Conservation (phyloP, 202 grass and related monocot genomes). For the Digitaria exilis region DNA sequence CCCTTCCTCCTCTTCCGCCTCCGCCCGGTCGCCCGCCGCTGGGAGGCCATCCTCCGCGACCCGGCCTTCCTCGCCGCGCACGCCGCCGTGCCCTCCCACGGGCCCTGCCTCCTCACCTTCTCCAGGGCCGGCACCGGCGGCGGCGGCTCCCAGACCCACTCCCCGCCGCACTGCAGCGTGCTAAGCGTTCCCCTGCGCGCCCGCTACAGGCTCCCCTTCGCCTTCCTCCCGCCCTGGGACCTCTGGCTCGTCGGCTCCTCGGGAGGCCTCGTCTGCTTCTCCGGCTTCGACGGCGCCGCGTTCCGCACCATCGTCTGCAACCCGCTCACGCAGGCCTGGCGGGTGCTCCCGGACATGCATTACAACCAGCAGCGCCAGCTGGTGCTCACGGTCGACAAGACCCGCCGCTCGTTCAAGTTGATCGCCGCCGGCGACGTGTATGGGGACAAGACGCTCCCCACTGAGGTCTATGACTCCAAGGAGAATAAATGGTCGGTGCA, state of each 20-base stretch:
- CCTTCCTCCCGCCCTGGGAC: slow-evolving; percentile 84
- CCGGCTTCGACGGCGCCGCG: slow-evolving; percentile 64
- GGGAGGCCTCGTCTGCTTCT: slow-evolving; percentile 84
- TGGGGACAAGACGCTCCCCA: slow-evolving; percentile 85
- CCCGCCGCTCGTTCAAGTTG: slow-evolving; percentile 65
- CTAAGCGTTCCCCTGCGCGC: slow-evolving; percentile 78
- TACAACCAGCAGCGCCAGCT: slow-evolving; percentile 91
- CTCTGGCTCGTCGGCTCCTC: slow-evolving; percentile 94
- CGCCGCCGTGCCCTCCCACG: slow-evolving; percentile 69
- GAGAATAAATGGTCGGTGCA: slow-evolving; percentile 68
- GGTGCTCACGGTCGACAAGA: slow-evolving; percentile 63
- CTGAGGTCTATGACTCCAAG: slow-evolving; percentile 85
- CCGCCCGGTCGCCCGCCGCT: slow-evolving; percentile 68
- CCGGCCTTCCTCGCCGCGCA: slow-evolving; percentile 71
- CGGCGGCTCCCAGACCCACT: slow-evolving; percentile 11
- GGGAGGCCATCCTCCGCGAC: slow-evolving; percentile 67
- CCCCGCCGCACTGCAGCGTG: slow-evolving; percentile 66
- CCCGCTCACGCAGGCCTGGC: slow-evolving; percentile 79
- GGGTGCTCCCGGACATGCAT: slow-evolving; percentile 74
- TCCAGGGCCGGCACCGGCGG: slow-evolving; percentile 33
- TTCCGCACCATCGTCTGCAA: slow-evolving; percentile 90
- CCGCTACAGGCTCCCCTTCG: slow-evolving; percentile 78
- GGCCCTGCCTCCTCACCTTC: slow-evolving; percentile 86
- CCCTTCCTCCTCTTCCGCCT: slow-evolving; percentile 85
- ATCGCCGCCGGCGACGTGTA: slow-evolving; percentile 84